Evolutionary conservation across 2,329 filamentous ascomycete species (phyloP).

Genomic region (Curvularia spicifera): DNA sequence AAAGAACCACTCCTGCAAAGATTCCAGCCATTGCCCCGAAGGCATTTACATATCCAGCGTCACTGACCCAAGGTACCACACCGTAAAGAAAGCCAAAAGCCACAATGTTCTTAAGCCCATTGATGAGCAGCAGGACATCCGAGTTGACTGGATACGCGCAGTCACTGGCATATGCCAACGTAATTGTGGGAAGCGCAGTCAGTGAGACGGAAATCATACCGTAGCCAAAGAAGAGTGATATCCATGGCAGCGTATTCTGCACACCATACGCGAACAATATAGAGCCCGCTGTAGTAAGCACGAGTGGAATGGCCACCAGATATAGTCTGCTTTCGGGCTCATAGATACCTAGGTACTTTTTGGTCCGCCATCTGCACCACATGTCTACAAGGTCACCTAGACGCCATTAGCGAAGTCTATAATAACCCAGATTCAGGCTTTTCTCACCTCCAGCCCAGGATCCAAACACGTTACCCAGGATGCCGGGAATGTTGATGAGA

Average conservation of each 20-base stretch:
- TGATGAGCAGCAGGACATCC: constrained; percentile 48
- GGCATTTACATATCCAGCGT: constrained; percentile 44
- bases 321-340: constrained; percentile 56
- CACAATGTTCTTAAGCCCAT: constrained; percentile 55
- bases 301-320: constrained; percentile 50
- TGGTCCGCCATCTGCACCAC: constrained; percentile 53
- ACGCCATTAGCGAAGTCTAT: background rate
- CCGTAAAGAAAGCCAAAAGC: constrained; percentile 58
- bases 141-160: constrained; percentile 48
- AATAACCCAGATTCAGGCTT: background rate
- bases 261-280: constrained; percentile 56
- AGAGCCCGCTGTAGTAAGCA: constrained; percentile 54
- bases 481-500: constrained; percentile 50
- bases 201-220: constrained; percentile 55
- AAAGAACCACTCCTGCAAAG: constrained; percentile 44
- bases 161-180: constrained; percentile 55
- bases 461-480: constrained; percentile 54
- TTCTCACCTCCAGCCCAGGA: constrained; percentile 47
- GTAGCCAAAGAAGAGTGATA: constrained; percentile 55
- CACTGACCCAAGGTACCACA: constrained; percentile 52
- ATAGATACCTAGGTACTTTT: constrained; percentile 52
- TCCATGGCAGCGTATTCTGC: constrained; percentile 52
- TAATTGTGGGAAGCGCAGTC: constrained; percentile 44
- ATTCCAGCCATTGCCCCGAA: constrained; percentile 51
- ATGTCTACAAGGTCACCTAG: constrained; percentile 53